Evolutionary conservation across 148 eudicot species (phyloP), one percentile per base, ranked within the genome.

Genomic region (Camellia sinensis): DNA sequence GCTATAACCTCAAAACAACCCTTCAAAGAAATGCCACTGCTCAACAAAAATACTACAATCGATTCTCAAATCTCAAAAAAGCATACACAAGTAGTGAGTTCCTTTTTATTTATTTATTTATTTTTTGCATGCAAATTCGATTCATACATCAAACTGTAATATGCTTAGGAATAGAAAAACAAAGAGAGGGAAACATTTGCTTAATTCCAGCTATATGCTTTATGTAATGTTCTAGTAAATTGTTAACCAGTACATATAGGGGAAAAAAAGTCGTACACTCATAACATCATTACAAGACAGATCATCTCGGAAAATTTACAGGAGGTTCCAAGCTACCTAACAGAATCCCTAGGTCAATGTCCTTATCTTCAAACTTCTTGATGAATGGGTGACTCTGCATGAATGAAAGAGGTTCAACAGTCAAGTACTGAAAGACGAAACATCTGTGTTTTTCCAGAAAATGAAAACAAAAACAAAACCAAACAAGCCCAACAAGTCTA

Each of bases 351-450:
- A 96, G 90, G 85, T 93, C 97, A 73, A 93, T 89, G 87, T 96
- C 99, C 82, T 93, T 93, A 87, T 91, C 97, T 81, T 96, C 97
- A 66, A 96, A 96, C 80, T 96, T 96, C 85, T 89, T 91, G 87
- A 96, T 89, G 87, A 91, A 96, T 71, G 99, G 92, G 78, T 96
- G 99, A 74, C 78, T 82, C 99, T 96, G 92, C 81, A 88, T 72
- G 54, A 71, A 84, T 62, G 15, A 78, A 46, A 66, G 61, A 79
- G 13, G 37, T 19, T 57, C 81, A 78, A 4, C 11, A 14, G 57
- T 67, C 57, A 69, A 73, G 74, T 74, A 54, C 40, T 22, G 7
- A 41, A 50, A 22, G 2, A 67, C 12, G 40, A 60, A 14, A 71
- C n/a, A 46, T n/a, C 21, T 1, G 37, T 29, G 37, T 29, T 29